Evolutionary conservation across 2,329 filamentous ascomycete species (phyloP), one percentile per base, ranked within the genome.

Genomic region (Lasiodiplodia theobromae): DNA sequence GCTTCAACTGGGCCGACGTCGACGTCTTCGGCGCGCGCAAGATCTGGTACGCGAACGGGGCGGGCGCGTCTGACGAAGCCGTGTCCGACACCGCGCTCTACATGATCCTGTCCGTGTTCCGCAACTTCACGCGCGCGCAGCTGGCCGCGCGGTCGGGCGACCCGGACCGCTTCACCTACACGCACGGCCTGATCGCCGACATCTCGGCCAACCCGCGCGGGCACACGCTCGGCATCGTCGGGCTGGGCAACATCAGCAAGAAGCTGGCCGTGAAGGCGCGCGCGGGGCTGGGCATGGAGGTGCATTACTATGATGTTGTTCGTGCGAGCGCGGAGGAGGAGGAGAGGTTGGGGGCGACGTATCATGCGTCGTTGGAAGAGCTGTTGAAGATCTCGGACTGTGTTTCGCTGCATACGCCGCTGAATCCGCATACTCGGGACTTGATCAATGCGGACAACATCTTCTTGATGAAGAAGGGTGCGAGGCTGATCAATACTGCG

Each of bases 11-110:
- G 71, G 71, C 71, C n/a, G 69, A 72, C 47, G 68, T 71, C 10
- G 69, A 71, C 25, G 58, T 51, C 11, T 40, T 72, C 25, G 70
- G 63, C 18, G 44, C n/a, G 38, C 66, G 25, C 18, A 56, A 52
- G 12, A 71, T 71, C 44, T 69, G 66, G 77, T 83, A 83, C 67
- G 76, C 80, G 62, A 84, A 84, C 49, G 81, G 81, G 0, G 81
- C 81, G 0, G 78, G 80, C 0, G 80, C 80, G 6, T 80, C 80
- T 12, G 79, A 82, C 37, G 81, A 83, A 60, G 81, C 82, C 14
- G 81, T 83, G 18, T 81, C 82, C 2, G 82, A 84, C 56, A 82
- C 78, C 0, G 79, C 77, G 0, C 72, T 84, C 0, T 83, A 77
- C 68, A 78, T 82, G 76, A 80, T 84, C 49, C 71, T 84, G 2